phyloP scores from a whole-genome alignment of 2,329 filamentous ascomycete genomes.

The Claviceps quebecensis region DNA sequence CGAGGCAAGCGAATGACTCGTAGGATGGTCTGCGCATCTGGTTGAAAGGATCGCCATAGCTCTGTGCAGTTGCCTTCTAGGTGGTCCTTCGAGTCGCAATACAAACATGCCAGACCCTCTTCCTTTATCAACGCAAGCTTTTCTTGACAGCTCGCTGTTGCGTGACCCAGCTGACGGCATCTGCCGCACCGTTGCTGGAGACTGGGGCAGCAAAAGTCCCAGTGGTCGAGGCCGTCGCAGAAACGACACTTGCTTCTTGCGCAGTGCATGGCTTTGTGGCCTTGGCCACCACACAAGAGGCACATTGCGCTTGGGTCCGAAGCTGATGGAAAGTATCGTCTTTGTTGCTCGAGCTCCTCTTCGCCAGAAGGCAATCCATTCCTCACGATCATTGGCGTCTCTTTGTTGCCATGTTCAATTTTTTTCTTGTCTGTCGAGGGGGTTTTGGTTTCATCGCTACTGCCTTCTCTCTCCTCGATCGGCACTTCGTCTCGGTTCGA shows the following conservation, averaged over 20 bases:
- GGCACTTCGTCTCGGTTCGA: not conserved
- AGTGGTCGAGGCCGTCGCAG: conserved; percentile 33
- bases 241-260: conserved; percentile 32
- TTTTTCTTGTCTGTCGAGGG: not conserved
- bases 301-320: conserved; percentile 30
- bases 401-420: not conserved
- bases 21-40: conserved; percentile 23
- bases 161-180: conserved; percentile 51
- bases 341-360: conserved; percentile 25
- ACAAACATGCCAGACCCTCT: conserved; percentile 44
- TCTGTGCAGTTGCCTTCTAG: conserved; percentile 44
- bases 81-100: conserved; percentile 44
- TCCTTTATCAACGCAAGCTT: conserved; percentile 37
- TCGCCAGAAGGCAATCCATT: conserved; percentile 15
- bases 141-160: conserved; percentile 35
- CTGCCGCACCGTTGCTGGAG: conserved; percentile 36
- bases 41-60: conserved; percentile 44
- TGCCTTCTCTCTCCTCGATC: conserved; percentile 1
- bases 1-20: conserved; percentile 36
- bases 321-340: conserved; percentile 38
- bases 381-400: conserved; percentile 6
- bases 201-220: conserved; percentile 35
- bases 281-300: conserved; percentile 33
- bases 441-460: conserved; percentile 1
- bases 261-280: conserved; percentile 33